Evolutionary conservation across 2,329 filamentous ascomycete genomes (phyloP), one percentile per base, ranked within the genome.

Genomic region (Aspergillus ibericus): DNA sequence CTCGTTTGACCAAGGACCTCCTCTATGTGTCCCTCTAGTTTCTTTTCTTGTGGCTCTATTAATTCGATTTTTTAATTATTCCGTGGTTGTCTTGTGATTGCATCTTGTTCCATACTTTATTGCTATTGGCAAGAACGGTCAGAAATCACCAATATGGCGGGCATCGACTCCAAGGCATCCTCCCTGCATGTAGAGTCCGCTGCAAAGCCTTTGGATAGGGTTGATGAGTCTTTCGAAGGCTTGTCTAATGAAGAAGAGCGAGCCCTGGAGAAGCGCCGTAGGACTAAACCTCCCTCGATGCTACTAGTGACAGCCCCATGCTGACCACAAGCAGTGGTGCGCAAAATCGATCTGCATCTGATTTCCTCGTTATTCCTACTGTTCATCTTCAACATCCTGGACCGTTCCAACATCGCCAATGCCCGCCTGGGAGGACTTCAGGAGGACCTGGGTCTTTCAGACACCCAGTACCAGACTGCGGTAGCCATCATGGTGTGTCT

Each of bases 341-440:
- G 63, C 36, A 64, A 64, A 38, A 59, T 64, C n/a, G 61, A 63
- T 35, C 8, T 61, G 5, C 59, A 63, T 38, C 35, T 65, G 12
- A 55, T 65, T 20, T 59, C 61, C 3, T 56, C 62, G 2, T n/a
- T 60, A 15, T 62, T 62, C 22, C 55, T 64, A 4, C 47, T 64
- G 6, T 65, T 66, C 36, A 62, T 68, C 18, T 63, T 75, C 44
- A 75, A 73, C 44, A 74, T 73, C 42, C 79, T 87, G 29, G 86
- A 88, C 66, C 79, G 86, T 35, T 88, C 88, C 70, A 88, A 89
- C 72, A 88, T 90, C 62, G 86, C 86, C 2, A 82, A 86, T 1
- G 88, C 88, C 1, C 81, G 84, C 20, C 79, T 90, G 53, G 84
- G 85, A 68, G 87, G 87, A 5, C 77, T 91, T 18, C 83, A 88